These are phyloP conservation scores for Vitis rupestris DNA, from an alignment of 164 flowering plant species.

Conservation along the genomic window DNA sequence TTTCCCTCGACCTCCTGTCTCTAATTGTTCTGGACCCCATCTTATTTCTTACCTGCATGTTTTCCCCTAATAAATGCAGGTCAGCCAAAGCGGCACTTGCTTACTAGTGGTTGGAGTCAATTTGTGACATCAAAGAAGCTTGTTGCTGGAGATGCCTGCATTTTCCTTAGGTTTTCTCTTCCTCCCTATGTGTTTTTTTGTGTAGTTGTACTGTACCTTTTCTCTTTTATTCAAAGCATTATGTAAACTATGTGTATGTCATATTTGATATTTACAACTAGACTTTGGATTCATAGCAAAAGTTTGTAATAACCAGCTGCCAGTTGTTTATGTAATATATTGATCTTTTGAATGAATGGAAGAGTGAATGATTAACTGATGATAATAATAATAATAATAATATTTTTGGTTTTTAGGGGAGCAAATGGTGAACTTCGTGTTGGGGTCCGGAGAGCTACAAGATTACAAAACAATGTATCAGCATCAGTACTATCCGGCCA, in stretches of 20 bases:
- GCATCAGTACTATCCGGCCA: conserved; percentile 50
- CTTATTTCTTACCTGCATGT: not conserved
- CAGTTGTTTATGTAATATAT: too few relatives aligned
- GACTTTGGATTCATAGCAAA: too few relatives aligned
- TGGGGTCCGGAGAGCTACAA: conserved; percentile 51
- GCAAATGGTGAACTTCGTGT: conserved; percentile 52
- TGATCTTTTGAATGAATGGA: too few relatives aligned
- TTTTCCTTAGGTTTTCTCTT: conserved; percentile 30
- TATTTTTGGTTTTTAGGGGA: conserved; percentile 36
- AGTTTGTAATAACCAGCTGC: too few relatives aligned
- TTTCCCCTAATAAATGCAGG: conserved; percentile 31
- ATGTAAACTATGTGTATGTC: not conserved
- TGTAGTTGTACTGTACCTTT: not conserved
- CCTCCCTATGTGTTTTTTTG: not conserved
- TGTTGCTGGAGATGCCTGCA: conserved; percentile 56
- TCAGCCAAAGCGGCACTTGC: conserved; percentile 65
- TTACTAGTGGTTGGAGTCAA: conserved; percentile 70
- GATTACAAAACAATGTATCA: conserved; percentile 24
- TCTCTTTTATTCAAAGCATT: not conserved
- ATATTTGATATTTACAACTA: too few relatives aligned
- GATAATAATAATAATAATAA: not conserved
- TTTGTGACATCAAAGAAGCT: conserved; percentile 58
- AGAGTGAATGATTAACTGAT: too few relatives aligned
- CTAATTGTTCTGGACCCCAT: not conserved
- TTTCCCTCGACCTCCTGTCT: too few relatives aligned